Percentiles rank a stretch among this genome's conserved stretches.
These are phyloP conservation scores for Euclidium syriacum DNA, from an alignment of 345 rosid genomes.

Conservation along the genomic window DNA sequence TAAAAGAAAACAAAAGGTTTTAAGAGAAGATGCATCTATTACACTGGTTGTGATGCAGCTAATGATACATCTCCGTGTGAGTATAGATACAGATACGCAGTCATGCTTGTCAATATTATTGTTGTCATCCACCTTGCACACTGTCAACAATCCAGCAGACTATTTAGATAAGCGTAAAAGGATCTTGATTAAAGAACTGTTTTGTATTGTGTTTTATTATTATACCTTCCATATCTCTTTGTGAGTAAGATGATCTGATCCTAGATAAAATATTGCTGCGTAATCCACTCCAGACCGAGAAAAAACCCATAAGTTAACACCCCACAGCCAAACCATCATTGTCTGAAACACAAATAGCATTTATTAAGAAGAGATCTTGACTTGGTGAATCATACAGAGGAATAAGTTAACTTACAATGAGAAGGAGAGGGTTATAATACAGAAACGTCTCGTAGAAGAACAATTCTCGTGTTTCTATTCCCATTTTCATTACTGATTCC, in stretches of 20 bases:
- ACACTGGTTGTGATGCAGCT: conserved; percentile 99
- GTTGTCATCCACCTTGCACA: conserved; percentile 98
- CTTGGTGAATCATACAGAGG: background rate
- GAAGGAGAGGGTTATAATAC: conserved; percentile 97
- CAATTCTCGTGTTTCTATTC: conserved; percentile 69
- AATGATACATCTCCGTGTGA: conserved; percentile 91
- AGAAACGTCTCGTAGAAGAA: conserved; percentile 91
- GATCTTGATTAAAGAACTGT: background rate
- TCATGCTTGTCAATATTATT: conserved; percentile 85
- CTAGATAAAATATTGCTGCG: conserved; percentile 69
- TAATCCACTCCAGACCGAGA: conserved; percentile 71
- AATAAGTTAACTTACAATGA: conserved; percentile 60
- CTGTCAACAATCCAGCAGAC: conserved; percentile 36
- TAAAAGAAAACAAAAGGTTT: background rate
- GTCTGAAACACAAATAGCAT: conserved; percentile 48
- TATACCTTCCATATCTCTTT: conserved; percentile 97
- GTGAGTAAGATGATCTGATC: conserved; percentile 85
- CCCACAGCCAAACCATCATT: conserved; percentile 98
- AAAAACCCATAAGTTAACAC: conserved; percentile 85
- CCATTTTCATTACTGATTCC: conserved; percentile 95
- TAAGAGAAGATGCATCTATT: conserved; percentile 85
- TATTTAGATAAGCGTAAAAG: background rate
- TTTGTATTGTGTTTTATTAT: too few species aligned
- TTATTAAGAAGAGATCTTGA: background rate
- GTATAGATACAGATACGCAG: conserved; percentile 89